Percentiles rank a stretch among this genome's conserved stretches.
These are phyloP conservation scores for Physcomitrellopsis africana DNA, from an alignment of 225 moss, liverwort and hornwort species.

Conservation along the genomic window DNA sequence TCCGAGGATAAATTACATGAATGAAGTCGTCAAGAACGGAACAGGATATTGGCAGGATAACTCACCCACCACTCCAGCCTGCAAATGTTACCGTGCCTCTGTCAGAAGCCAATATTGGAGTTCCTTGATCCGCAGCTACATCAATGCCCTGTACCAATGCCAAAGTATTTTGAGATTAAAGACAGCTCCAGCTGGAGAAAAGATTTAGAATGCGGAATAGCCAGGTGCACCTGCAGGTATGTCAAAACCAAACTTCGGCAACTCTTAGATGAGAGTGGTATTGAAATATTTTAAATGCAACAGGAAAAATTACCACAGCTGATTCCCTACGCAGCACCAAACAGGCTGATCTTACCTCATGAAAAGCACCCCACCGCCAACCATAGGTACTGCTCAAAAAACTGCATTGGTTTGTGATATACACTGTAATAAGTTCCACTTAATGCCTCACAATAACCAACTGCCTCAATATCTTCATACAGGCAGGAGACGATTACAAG, in stretches of 20 bases:
- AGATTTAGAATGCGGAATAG: not conserved
- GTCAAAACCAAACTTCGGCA: conserved; percentile 1
- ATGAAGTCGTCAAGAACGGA: conserved; percentile 4
- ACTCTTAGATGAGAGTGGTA: not conserved
- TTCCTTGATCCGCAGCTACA: conserved; percentile 84
- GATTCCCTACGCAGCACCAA: conserved; percentile 7
- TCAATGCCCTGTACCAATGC: conserved; percentile 74
- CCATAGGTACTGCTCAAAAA: conserved; percentile 84
- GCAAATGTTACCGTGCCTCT: conserved; percentile 85
- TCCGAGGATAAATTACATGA: not conserved
- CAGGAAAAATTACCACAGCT: conserved; percentile 4
- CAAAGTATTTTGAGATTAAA: conserved; percentile 23
- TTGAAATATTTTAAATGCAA: not conserved
- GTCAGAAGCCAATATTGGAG: conserved; percentile 84
- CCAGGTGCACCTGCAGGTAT: not conserved
- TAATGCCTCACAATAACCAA: not conserved
- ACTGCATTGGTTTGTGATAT: conserved; percentile 45
- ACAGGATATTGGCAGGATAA: conserved; percentile 13
- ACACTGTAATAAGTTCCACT: conserved; percentile 19
- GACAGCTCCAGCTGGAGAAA: conserved; percentile 10
- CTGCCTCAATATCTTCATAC: not conserved
- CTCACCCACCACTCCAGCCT: conserved; percentile 91
- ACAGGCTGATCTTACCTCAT: conserved; percentile 54
- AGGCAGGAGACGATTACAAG: conserved; percentile 1
- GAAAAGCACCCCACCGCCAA: conserved; percentile 97